Conservation (phyloP, 2,329 filamentous ascomycete genomes). For the Sporothrix inflata region DNA sequence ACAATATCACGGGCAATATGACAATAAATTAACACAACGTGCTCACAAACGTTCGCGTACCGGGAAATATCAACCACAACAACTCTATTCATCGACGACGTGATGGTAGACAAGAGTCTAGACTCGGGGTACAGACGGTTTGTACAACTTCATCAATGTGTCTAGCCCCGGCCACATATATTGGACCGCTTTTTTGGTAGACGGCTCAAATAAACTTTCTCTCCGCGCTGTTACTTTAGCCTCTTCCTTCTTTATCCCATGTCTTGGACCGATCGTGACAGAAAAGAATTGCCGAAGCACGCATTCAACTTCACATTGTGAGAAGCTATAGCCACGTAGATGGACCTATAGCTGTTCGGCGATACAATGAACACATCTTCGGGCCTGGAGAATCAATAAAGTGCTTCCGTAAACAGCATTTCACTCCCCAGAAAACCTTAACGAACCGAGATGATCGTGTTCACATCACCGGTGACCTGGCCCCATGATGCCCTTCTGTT, state of each 20-base stretch:
- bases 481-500: neutral
- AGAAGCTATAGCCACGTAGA: neutral
- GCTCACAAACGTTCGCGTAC: neutral
- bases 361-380: neutral
- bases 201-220: conserved; percentile 2
- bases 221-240: neutral
- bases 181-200: neutral
- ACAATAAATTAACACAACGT: neutral
- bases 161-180: neutral
- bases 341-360: neutral
- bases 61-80: neutral
- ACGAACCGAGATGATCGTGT: neutral
- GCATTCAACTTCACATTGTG: neutral
- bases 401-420: neutral
- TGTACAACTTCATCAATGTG: neutral
- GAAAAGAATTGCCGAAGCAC: neutral
- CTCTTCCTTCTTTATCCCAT: neutral
- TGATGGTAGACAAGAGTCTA: neutral
- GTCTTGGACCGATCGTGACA: neutral
- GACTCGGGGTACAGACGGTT: neutral
- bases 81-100: neutral
- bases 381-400: neutral
- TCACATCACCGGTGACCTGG: neutral
- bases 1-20: neutral
- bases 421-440: neutral